Conservation (phyloP, 345 rosid genomes). For the Citrus unshiu region DNA sequence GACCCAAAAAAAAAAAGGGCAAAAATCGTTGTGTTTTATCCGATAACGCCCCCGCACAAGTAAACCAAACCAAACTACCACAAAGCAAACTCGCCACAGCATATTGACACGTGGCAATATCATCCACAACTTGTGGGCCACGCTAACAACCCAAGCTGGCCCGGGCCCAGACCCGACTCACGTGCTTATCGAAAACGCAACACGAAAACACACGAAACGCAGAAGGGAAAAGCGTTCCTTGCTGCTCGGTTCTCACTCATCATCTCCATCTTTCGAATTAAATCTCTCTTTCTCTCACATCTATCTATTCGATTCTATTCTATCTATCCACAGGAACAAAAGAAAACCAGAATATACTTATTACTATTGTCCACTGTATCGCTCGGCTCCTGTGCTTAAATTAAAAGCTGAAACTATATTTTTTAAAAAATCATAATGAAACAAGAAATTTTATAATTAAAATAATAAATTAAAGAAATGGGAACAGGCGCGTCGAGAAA, state of each 20-base stretch:
- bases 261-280: conserved; percentile 6
- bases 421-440: not conserved
- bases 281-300: too few relatives aligned
- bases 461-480: conserved; percentile 31
- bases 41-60: too few relatives aligned
- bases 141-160: not conserved
- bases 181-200: not conserved
- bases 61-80: too few relatives aligned
- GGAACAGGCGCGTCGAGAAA: conserved; percentile 72
- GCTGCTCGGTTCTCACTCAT: not conserved
- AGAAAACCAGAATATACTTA: too few relatives aligned
- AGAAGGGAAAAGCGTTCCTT: not conserved
- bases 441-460: not conserved
- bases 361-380: not conserved
- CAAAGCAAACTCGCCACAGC: not conserved
- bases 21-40: too few relatives aligned
- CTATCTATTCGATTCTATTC: too few relatives aligned
- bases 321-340: too few relatives aligned
- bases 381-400: not conserved
- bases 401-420: not conserved
- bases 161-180: not conserved
- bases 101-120: not conserved
- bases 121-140: not conserved
- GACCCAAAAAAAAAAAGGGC: too few relatives aligned
- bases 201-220: not conserved